Base-by-base conservation (phyloP, 2,329 filamentous ascomycete genomes). In the Byssochlamys sp. region DNA sequence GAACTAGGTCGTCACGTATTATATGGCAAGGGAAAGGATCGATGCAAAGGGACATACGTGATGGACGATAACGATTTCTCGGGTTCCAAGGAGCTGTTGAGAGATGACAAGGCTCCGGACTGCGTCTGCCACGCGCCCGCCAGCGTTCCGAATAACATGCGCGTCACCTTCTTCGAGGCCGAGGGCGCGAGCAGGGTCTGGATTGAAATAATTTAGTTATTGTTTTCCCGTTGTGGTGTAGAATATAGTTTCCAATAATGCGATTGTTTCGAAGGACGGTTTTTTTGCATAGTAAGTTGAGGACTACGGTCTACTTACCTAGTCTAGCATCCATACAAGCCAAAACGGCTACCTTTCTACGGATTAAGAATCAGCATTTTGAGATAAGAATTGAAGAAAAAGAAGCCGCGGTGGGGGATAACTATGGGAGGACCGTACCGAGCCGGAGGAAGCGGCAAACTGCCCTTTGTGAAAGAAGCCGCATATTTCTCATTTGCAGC, bases 271-370 rank as follows among this genome's bases (percentile, higher is more conserved):
- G 19, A 19, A 19, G 19, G 19, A 19, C 19, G 19, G 19, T 19
- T 19, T 19, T 19, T 19, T 19, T 19, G 19, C 19, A 19, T 19
- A 19, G 19, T 19, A 19, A 19, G 19, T 19, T 19, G 19, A 19
- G 19, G 19, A 19, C 19, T 19, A 19, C 19, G 19, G 26, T 25
- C 6, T 11, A 50, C 56, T 24, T 62, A 69, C 68, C 67, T 2
- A 70, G 61, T 10, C 89, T 84, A 4, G 89, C 87, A 67, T 94
- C 89, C 88, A 94, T 94, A 73, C 89, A 94, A 0, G 88, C 89
- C 51, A 92, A 80, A 81, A 65, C 61, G n/a, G 65, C 60, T 11
- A 63, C 59, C 29, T 65, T 66, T 27, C 64, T 68, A 52, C 55
- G 48, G 25, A 27, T 33, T 19, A 9, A 11, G 14, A 33, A 27